Conservation (phyloP, 257 asterid species). For the Ilex asprella region DNA sequence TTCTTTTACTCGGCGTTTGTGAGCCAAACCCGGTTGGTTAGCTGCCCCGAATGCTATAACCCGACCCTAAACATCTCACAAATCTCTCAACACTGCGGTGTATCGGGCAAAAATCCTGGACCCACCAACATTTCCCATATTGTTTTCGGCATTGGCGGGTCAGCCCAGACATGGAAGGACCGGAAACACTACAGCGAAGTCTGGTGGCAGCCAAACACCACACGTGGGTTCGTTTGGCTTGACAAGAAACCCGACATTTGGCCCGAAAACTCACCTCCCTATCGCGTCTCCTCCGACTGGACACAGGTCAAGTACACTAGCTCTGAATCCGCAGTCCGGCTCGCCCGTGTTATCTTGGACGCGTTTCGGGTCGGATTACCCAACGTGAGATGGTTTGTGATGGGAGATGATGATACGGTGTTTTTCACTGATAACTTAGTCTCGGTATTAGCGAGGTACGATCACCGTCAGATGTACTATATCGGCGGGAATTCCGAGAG, state of each 20-base stretch:
- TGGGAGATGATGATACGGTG: conserved; percentile 97
- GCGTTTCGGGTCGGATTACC: conserved; percentile 56
- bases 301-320: conserved; percentile 36
- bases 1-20: no score
- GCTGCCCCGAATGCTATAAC: no score
- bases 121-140: conserved; percentile 75
- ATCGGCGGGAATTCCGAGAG: conserved; percentile 87
- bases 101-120: conserved; percentile 18
- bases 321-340: conserved; percentile 60
- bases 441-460: conserved; percentile 62
- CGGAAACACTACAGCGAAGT: conserved; percentile 58
- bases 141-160: conserved; percentile 83
- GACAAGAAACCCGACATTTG: conserved; percentile 36
- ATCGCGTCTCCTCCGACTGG: conserved; percentile 75
- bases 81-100: background rate
- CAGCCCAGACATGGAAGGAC: conserved; percentile 51
- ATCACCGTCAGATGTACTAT: conserved; percentile 69
- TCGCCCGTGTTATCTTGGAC: conserved; percentile 68
- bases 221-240: conserved; percentile 71
- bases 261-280: conserved; percentile 20
- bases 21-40: no score
- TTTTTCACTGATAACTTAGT: conserved; percentile 68
- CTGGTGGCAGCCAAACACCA: conserved; percentile 68
- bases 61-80: no score
- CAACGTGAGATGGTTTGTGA: conserved; percentile 79